Evolutionary conservation across 2,329 filamentous ascomycete genomes (phyloP).

Genomic region (Ophiocordyceps camponoti-floridani): DNA sequence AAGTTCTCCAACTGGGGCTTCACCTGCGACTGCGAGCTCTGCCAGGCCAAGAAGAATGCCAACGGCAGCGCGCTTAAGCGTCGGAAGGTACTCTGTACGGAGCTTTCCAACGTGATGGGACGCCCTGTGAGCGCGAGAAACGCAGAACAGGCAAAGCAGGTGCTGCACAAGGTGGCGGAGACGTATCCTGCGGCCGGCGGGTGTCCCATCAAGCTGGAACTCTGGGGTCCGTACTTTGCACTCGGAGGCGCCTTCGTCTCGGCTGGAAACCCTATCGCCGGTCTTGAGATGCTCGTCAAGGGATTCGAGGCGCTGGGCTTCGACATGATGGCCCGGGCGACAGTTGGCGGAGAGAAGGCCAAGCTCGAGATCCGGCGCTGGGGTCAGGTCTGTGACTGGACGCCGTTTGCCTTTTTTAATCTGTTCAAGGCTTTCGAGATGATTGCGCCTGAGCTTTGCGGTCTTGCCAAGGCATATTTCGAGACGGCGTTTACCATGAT

Average conservation of each 20-base stretch:
- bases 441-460: slow-evolving; percentile 8
- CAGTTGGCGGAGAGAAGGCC: neutral
- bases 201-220: slow-evolving; percentile 3
- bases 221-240: slow-evolving; percentile 7
- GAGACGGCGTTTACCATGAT: slow-evolving; percentile 8
- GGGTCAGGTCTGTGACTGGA: neutral
- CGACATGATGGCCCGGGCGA: slow-evolving; percentile 3
- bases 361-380: no score
- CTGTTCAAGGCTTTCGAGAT: slow-evolving; percentile 5
- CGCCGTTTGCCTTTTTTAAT: slow-evolving; percentile 3
- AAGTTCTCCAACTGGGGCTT: slow-evolving; percentile 20
- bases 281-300: slow-evolving; percentile 6
- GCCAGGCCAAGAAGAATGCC: slow-evolving; percentile 10
- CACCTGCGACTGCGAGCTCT: slow-evolving; percentile 21
- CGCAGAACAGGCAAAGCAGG: no score
- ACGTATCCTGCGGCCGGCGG: slow-evolving; percentile 6
- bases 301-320: slow-evolving; percentile 11
- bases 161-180: slow-evolving; percentile 5
- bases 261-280: slow-evolving; percentile 1
- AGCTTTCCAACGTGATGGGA: no score
- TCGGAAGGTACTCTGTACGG: no score
- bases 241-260: slow-evolving; percentile 3
- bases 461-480: slow-evolving; percentile 5
- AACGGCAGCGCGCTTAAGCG: neutral
- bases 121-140: no score